Evolutionary conservation across 148 eudicot species (phyloP), one percentile per base, ranked within the genome.

Genomic region (Fallopia convolvulus): DNA sequence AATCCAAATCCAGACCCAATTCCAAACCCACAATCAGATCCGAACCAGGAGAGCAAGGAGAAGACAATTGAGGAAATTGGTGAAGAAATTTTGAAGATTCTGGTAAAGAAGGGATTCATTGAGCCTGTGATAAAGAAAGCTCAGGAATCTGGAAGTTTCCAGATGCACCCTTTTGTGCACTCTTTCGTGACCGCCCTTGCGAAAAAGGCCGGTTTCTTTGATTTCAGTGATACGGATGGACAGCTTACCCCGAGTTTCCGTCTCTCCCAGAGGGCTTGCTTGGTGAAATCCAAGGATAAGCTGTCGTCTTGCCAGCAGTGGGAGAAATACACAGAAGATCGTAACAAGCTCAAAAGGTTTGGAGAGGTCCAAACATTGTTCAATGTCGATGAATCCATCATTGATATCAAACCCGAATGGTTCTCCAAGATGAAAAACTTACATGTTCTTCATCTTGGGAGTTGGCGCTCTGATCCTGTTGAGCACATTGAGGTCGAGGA

Each of bases 401-500:
- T 86, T 3, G 83, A 82, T 8, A 72, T 86, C 36, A 55, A 53
- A 48, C 75, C 48, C 0, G 86, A 86, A 15, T 85, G 80, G 84
- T 63, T 86, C n/a, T 40, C 39, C 2, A 83, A 74, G 63, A 87
- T 87, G 90, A 82, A 20, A 75, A 77, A 80, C 70, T 32, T 86
- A 9, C 73, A 80, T 58, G 71, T 87, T 14, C 83, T 89, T 44
- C 80, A 78, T 77, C 72, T 89, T 33, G 92, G 92, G 60, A 81
- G 89, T 41, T 89, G 92, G 90, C 82, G 81, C 49, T 72, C 49
- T 32, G 39, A 30, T 9, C 72, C 71, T 6, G 47, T 53, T 0
- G 79, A 87, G 32, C 89, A 87, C 79, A 83, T 86, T 40, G 92
- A 89, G 49, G 79, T 85, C 20, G 84, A 82, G 26, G 80, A 84